These are phyloP conservation scores for Fusarium citri DNA, from an alignment of 2,329 filamentous ascomycete genomes.

Conservation along the genomic window DNA sequence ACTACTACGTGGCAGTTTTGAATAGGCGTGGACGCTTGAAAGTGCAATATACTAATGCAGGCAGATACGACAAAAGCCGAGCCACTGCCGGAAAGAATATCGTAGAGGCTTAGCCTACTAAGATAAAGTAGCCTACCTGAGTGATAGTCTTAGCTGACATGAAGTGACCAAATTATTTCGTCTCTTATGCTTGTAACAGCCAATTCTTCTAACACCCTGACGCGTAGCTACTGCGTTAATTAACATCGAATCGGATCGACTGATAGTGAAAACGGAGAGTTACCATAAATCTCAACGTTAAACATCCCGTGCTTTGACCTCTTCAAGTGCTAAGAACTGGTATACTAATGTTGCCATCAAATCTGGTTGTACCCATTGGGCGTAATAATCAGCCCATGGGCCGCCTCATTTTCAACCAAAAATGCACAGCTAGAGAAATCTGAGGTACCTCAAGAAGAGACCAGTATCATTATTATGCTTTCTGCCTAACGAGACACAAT, in stretches of 20 bases:
- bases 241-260: background rate
- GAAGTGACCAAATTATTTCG: background rate
- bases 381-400: background rate
- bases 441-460: background rate
- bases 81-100: background rate
- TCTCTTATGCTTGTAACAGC: background rate
- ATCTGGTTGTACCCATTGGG: background rate
- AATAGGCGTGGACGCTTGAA: constrained; percentile 1
- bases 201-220: background rate
- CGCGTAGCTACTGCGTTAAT: background rate
- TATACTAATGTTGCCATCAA: background rate
- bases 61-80: background rate
- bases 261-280: background rate
- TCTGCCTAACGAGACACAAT: constrained; percentile 5
- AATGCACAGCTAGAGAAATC: background rate
- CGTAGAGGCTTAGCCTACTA: background rate
- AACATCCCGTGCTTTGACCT: background rate
- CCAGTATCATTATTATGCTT: constrained; percentile 1
- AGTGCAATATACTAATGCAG: background rate
- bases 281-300: background rate
- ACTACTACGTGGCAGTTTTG: constrained; percentile 7
- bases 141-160: background rate
- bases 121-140: background rate
- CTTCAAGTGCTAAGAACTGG: background rate
- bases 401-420: constrained; percentile 12